phyloP scores from a whole-genome alignment of 169 alveolate genomes.

The Plasmodium coatneyi region DNA sequence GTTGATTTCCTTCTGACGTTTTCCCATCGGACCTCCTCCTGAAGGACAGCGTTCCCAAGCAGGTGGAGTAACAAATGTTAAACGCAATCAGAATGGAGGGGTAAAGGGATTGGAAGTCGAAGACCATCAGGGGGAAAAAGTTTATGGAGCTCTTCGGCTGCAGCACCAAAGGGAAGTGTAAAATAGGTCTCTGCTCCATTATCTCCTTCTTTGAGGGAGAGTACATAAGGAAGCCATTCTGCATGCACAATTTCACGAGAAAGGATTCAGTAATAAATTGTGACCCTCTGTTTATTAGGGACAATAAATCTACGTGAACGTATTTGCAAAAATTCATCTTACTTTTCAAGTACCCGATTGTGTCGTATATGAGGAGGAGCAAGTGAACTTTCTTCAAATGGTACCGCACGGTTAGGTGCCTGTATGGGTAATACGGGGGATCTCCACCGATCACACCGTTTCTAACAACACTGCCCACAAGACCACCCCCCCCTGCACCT shows the following conservation, averaged over 20 bases:
- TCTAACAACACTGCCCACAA: background rate
- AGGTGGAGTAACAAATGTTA: constrained; percentile 94
- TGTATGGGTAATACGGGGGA: constrained; percentile 41
- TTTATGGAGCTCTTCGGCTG: constrained; percentile 94
- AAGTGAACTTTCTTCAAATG: constrained; percentile 40
- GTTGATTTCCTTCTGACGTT: background rate
- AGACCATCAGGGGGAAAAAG: constrained; percentile 94
- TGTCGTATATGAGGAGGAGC: constrained; percentile 71
- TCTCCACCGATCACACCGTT: background rate
- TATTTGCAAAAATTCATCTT: constrained; percentile 71
- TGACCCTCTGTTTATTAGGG: constrained; percentile 78
- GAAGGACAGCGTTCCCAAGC: constrained; percentile 82
- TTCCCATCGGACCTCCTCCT: background rate
- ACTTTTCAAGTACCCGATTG: constrained; percentile 71
- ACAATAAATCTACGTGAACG: constrained; percentile 75
- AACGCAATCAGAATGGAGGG: constrained; percentile 97
- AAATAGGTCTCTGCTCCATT: constrained; percentile 85
- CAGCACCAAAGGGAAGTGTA: constrained; percentile 91
- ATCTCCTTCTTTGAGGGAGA: constrained; percentile 82
- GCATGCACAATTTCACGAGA: constrained; percentile 69
- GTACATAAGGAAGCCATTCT: constrained; percentile 62
- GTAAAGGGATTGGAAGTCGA: constrained; percentile 96
- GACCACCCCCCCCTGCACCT: background rate
- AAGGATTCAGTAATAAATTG: constrained; percentile 78
- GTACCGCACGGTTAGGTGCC: constrained; percentile 61